Base-by-base conservation (phyloP, 345 rosid species). In the Salix udensis region DNA sequence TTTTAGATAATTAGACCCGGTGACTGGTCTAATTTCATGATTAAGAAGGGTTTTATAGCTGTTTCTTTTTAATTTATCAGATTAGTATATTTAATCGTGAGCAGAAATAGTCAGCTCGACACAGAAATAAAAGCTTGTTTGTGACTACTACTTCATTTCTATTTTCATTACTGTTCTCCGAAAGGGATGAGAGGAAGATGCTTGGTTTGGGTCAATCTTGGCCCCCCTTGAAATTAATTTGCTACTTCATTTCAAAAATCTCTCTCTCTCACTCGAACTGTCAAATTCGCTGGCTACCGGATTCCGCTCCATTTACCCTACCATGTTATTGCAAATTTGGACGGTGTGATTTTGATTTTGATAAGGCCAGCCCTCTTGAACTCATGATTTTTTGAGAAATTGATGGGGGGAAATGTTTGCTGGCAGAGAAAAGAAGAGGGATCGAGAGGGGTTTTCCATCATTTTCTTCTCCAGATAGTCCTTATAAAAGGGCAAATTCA, bases 71-170 rank as follows among this genome's bases (percentile, higher is more conserved):
- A 39, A 39, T 39, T 0, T 39, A 39, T 39, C 11, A 39, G 42
- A 39, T 39, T 39, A 39, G 10, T 39, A 39, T 39, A 39, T 39
- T 13, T 44, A 13, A 13, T 13, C 50, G 3, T 55, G 48, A 37
- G n/a, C 46, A 30, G 4, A 28, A 73, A 8, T 3, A 28, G 11
- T 24, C 23, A 58, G 21, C 42, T 76, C 37, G 65, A 64, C 42
- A 15, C 24, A 65, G n/a, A 31, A 31, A 68, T 19, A 67, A 67
- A 55, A 75, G 77, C 39, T 70, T 6, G 70, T 65, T 70, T 6
- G 70, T 65, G 83, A 80, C 18, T 39, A 4, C 39, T 55, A 23
- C 60, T 67, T 75, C 65, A 82, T 80, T 82, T 78, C 75, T 40
- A 73, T 77, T 69, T 42, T 4, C 26, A 18, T 23, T 58, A 48